Percentiles rank a stretch among this genome's conserved stretches.
These are phyloP conservation scores for Magnusiomyces magnusii DNA, from an alignment of 1,139 yeast genomes.

Conservation along the genomic window DNA sequence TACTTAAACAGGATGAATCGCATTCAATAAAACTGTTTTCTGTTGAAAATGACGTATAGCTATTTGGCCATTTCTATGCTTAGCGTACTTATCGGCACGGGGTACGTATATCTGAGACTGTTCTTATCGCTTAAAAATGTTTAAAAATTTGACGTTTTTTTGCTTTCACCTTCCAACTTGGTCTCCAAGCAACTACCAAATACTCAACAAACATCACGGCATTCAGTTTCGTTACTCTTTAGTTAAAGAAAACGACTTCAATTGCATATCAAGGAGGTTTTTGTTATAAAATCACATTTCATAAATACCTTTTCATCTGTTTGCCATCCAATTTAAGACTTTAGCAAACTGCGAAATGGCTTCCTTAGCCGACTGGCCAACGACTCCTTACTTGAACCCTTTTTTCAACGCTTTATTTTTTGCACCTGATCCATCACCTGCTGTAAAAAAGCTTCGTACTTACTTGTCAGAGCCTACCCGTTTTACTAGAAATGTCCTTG, in stretches of 20 bases:
- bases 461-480: constrained; percentile 12
- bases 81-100: background rate
- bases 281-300: too few species aligned
- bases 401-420: constrained; percentile 13
- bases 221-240: too few species aligned
- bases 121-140: background rate
- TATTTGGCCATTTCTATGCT: too few species aligned
- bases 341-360: background rate
- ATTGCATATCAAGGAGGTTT: too few species aligned
- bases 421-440: constrained; percentile 12
- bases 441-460: constrained; percentile 9
- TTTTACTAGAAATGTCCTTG: constrained; percentile 9
- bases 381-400: constrained; percentile 10
- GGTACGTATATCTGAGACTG: background rate
- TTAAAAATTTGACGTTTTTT: background rate
- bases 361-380: background rate
- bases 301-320: background rate
- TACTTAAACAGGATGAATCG: too few species aligned
- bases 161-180: background rate
- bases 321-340: background rate
- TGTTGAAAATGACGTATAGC: too few species aligned
- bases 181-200: background rate
- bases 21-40: too few species aligned
- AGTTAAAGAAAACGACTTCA: too few species aligned
- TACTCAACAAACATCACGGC: too few species aligned